Base-by-base conservation (phyloP, 176 grass and related monocot genomes). In the Carex scoparia region DNA sequence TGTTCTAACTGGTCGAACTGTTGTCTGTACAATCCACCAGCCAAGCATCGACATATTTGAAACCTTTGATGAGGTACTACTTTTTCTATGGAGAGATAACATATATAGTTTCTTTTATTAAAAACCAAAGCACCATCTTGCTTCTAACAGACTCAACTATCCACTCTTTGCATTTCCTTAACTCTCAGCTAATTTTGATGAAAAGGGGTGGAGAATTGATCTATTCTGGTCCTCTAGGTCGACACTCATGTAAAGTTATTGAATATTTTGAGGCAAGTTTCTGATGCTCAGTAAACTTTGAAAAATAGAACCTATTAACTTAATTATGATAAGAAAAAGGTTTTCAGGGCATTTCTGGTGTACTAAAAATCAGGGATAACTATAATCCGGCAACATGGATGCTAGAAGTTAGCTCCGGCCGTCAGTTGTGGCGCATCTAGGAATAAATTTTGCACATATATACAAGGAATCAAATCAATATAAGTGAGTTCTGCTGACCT, bases 321-420 rank as follows among this genome's bases (percentile, higher is more conserved):
- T 4, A 28, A 54, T 27, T 54, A 12, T 48, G 3, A 15, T 18
- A 18, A 53, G 16, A 37, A 33, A 61, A 30, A 37, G 23, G 35
- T 78, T 90, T 86, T 0, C 42, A 97, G 91, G 84, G 51, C 49
- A 90, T 97, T 56, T 14, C 81, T 27, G 88, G 91, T 48, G 67
- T 92, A 75, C 91, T 91, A 44, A 84, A 65, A 48, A 97, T 97
- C 62, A 92, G 75, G 81, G 61, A 94, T 40, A 94, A 92, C 30
- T 92, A 97, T 57, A 97, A 97, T 64, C 94, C 94, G 71, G 88
- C 94, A 37, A 93, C 94, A 32, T 97, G 91, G 94, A 93, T 97
- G 91, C 31, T 97, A 74, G 92, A 97, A 82, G 88, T 87, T 88
- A 94, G 88, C 30, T 92, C 63, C 18, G 23, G 23, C 57, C 61